A percentile compares a stretch with the other conserved stretches of the same genome.
These are phyloP conservation scores for Trichoderma endophyticum DNA, from an alignment of 2,329 filamentous ascomycete species.

Conservation along the genomic window DNA sequence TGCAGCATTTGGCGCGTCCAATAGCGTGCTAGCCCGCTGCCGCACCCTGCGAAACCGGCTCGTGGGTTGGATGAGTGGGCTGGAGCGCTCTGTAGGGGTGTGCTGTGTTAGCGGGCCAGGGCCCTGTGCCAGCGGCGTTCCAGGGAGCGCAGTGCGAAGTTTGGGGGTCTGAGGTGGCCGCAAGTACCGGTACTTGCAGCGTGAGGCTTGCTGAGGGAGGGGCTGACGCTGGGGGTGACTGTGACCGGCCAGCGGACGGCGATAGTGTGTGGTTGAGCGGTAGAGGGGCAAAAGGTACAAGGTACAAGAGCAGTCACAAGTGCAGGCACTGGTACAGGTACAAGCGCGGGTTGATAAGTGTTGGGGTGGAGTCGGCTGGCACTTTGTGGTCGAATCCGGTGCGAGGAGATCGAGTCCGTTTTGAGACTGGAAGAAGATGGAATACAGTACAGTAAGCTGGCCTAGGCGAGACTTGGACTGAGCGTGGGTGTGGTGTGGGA, in stretches of 20 bases:
- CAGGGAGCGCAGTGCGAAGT: background rate
- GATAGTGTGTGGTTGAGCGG: background rate
- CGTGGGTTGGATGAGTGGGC: conserved; percentile 22
- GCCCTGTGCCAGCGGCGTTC: conserved; percentile 1
- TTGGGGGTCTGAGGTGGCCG: background rate
- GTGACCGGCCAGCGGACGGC: background rate
- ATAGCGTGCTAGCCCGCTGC: conserved; percentile 18
- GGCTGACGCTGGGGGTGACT: background rate
- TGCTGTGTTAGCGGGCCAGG: conserved; percentile 3
- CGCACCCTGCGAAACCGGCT: conserved; percentile 25
- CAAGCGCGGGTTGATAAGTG: background rate
- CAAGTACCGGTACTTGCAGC: conserved; percentile 1
- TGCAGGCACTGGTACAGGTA: background rate
- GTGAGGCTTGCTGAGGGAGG: background rate
- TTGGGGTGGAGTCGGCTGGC: background rate
- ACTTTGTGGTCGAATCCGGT: conserved; percentile 14
- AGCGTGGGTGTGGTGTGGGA: background rate
- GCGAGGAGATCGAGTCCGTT: conserved; percentile 2
- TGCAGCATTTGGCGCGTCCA: conserved; percentile 19
- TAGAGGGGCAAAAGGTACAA: background rate
- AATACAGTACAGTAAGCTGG: background rate
- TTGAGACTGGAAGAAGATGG: background rate
- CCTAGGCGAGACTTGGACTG: background rate
- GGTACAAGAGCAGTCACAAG: background rate
- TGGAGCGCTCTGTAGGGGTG: background rate